Evolutionary conservation across 495 filamentous ascomycete genomes (phyloP), one percentile per base, ranked within the genome.

Genomic region (Collariella sp.): DNA sequence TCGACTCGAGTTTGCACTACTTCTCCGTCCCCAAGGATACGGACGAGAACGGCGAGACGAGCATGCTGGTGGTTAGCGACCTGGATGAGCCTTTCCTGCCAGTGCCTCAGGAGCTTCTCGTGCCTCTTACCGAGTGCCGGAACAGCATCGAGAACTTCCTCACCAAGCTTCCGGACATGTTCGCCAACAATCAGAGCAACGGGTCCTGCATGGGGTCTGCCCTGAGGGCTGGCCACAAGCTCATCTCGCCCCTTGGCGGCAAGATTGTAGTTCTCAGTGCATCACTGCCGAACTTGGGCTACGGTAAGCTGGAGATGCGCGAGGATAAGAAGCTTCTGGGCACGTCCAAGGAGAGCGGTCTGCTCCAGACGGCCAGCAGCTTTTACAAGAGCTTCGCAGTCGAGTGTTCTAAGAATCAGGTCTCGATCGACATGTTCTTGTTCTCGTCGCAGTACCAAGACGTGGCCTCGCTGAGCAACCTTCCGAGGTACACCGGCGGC

Each of bases 361-460:
- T 98, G 29, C 75, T 98, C 45, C 91, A 96, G 65, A 97, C 94
- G 0, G 87, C 79, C 12, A 95, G 86, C 72, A 86, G 87, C 58
- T 98, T 98, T 70, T 98, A 98, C 79, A 98, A 98, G 76, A 95
- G 88, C 65, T 98, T 98, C 67, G 93, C 93, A 2, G 94, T 98
- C 6, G 93, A 98, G 65, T 98, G 93, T 68, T 96, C 91, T 41
- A 98, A 98, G 72, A 91, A 91, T 55, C 93, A 98, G 67, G 91
- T 98, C 9, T 97, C 91, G 0, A 88, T 97, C 62, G 93, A 98
- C 70, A 98, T 98, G 93, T 98, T 98, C 75, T 78, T 98, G 42
- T 98, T 98, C 77, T 91, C 89, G 3, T 90, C 89, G 11, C 86
- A 91, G 62, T 98, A 98, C 68, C 93, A 96, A 66, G 93, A 98